Conservation (phyloP, 306 rosid species). For the Vigna nakashimae region DNA sequence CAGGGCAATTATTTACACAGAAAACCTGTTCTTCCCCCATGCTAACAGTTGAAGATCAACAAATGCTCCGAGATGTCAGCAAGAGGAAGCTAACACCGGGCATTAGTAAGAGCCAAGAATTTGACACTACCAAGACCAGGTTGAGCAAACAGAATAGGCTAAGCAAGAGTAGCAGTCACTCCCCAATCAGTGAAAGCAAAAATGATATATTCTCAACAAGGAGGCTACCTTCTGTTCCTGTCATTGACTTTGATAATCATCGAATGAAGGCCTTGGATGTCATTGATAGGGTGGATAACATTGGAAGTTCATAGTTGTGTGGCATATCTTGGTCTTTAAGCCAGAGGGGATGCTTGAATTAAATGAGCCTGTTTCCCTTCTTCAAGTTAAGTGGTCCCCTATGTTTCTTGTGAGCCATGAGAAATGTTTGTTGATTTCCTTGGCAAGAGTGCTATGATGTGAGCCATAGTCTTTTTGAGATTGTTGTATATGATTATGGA, state of each 20-base stretch:
- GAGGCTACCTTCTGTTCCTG: conserved; percentile 73
- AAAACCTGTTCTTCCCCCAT: conserved; percentile 67
- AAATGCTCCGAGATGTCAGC: conserved; percentile 85
- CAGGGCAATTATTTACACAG: conserved; percentile 52
- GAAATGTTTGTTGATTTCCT: conserved; percentile 42
- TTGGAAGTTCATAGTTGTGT: conserved; percentile 54
- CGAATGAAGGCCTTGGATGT: conserved; percentile 80
- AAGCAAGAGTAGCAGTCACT: conserved; percentile 92
- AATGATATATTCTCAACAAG: conserved; percentile 63
- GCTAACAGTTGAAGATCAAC: conserved; percentile 86
- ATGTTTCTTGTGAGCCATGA: conserved; percentile 43
- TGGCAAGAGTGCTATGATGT: conserved; percentile 38
- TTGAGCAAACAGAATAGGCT: conserved; percentile 81
- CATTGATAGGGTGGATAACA: conserved; percentile 87
- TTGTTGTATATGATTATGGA: conserved; percentile 50
- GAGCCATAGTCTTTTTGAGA: conserved; percentile 39
- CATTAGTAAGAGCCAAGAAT: conserved; percentile 96
- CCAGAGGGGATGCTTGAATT: conserved; percentile 15
- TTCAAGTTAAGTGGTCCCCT: conserved; percentile 40
- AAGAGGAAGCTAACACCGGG: conserved; percentile 90
- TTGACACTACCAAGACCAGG: conserved; percentile 71
- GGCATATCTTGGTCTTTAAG: conserved; percentile 33
- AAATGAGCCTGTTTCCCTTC: conserved; percentile 36
- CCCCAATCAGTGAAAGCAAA: conserved; percentile 70
- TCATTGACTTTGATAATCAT: conserved; percentile 81